Base-by-base conservation (phyloP, 345 rosid genomes). In the Hypericum androsaemum region DNA sequence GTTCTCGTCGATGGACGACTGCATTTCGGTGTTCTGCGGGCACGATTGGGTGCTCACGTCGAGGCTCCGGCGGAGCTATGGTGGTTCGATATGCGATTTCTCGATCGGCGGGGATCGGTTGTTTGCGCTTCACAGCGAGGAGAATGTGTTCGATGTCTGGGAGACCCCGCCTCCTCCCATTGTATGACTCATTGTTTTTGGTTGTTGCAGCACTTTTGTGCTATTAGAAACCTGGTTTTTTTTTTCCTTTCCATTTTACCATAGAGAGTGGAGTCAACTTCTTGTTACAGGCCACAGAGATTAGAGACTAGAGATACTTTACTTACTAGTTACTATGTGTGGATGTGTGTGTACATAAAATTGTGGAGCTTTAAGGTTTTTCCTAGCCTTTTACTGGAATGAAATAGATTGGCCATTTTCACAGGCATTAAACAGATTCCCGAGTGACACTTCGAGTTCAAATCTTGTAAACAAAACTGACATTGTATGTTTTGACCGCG, bases 1-100 rank as follows among this genome's bases (percentile, higher is more conserved):
- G 62, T 92, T 92, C 53, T 92, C 98, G 0, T 92, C 98, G 1
- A 92, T 92, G 97, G 83, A 81, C 54, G 96, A 90, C 60, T 78
- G 81, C 10, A 74, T 90, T 35, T 90, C 96, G 17, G 95, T 90
- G 50, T 84, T 90, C 15, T 77, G 82, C 39, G 96, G 98, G 51
- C 83, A 95, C 3, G 96, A 90, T 16, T 82, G 95, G 75, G 86
- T 87, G 16, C 64, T 84, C 36, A 90, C 96, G 7, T 90, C 96
- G 5, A 72, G 96, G 74, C 80, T 90, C 12, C 68, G 81, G 45
- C 70, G 78, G 61, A 70, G 84, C 39, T 64, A 79, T 51, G 98
- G 96, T 37, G 95, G 86, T 35, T 87, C 98, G 0, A 87, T 87
- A 3, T 90, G 96, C 5, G 96, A 90, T 73, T 87, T 90, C 47